A percentile compares a stretch with the other conserved stretches of the same genome.
These are phyloP conservation scores for Haplosporangium sp. DNA, from an alignment of 371 early-diverging fungal genomes.

Conservation along the genomic window DNA sequence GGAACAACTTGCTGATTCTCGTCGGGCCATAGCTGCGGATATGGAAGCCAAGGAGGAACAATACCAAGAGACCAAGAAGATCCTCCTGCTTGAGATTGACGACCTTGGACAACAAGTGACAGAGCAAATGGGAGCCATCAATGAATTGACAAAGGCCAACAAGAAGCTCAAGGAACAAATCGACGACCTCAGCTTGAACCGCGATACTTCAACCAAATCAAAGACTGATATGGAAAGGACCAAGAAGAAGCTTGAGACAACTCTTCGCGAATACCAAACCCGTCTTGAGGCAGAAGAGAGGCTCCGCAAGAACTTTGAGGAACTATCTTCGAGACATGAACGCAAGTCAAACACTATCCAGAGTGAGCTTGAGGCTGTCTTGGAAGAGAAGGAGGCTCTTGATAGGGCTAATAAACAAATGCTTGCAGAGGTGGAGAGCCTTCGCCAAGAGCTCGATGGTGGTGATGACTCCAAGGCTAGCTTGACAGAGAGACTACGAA, in stretches of 20 bases:
- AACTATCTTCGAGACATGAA: constrained; percentile 80
- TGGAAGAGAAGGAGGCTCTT: constrained; percentile 68
- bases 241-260: constrained; percentile 69
- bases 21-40: constrained; percentile 73
- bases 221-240: constrained; percentile 79
- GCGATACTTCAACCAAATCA: constrained; percentile 69
- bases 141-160: constrained; percentile 69
- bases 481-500: constrained; percentile 65
- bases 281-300: constrained; percentile 77
- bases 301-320: constrained; percentile 77
- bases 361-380: constrained; percentile 73
- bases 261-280: constrained; percentile 68
- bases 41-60: constrained; percentile 73
- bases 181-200: constrained; percentile 66
- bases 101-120: constrained; percentile 80
- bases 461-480: constrained; percentile 69
- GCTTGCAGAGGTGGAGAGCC: constrained; percentile 69
- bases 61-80: constrained; percentile 79
- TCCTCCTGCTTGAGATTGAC: constrained; percentile 82
- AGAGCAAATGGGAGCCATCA: constrained; percentile 65
- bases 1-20: constrained; percentile 72
- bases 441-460: constrained; percentile 66
- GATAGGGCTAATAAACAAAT: constrained; percentile 73
- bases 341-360: constrained; percentile 78
- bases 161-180: constrained; percentile 73